Evolutionary conservation across 352 stramenopile genomes (phyloP).

Genomic region (Paralagenidium karlingii): DNA sequence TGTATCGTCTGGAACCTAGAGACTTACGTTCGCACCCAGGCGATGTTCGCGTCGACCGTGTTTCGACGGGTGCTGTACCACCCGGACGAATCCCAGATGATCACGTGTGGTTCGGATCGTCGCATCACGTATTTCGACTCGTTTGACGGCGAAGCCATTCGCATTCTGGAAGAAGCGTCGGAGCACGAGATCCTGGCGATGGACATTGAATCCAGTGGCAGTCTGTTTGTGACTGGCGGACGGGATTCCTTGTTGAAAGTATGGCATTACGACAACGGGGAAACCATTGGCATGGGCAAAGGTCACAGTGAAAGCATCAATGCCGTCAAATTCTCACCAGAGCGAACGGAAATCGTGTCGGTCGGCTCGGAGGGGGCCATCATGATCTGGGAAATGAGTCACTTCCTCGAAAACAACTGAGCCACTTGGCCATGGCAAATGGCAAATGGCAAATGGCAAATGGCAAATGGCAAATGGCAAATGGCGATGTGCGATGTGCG

Average conservation of each 20-base stretch:
- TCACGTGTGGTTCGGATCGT: conserved; percentile 91
- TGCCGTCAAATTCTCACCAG: conserved; percentile 87
- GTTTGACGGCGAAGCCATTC: conserved; percentile 90
- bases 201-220: conserved; percentile 85
- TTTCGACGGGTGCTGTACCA: conserved; percentile 92
- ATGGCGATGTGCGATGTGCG: too few relatives aligned
- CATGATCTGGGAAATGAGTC: conserved; percentile 90
- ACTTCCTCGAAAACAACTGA: conserved; percentile 21
- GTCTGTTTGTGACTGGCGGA: conserved; percentile 85
- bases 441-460: too few relatives aligned
- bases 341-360: conserved; percentile 87
- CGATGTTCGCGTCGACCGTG: conserved; percentile 93
- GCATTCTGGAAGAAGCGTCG: conserved; percentile 87
- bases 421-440: conserved; percentile 2
- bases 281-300: conserved; percentile 73
- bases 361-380: conserved; percentile 91
- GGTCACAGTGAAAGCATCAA: conserved; percentile 92
- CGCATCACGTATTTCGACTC: conserved; percentile 96
- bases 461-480: too few relatives aligned
- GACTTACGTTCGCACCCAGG: conserved; percentile 85
- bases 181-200: conserved; percentile 87
- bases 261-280: conserved; percentile 95
- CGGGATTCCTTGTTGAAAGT: conserved; percentile 89
- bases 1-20: conserved; percentile 97
- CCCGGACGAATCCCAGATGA: conserved; percentile 92